These are phyloP conservation scores for Candida koratica DNA, from an alignment of 805 yeast species.

Conservation along the genomic window DNA sequence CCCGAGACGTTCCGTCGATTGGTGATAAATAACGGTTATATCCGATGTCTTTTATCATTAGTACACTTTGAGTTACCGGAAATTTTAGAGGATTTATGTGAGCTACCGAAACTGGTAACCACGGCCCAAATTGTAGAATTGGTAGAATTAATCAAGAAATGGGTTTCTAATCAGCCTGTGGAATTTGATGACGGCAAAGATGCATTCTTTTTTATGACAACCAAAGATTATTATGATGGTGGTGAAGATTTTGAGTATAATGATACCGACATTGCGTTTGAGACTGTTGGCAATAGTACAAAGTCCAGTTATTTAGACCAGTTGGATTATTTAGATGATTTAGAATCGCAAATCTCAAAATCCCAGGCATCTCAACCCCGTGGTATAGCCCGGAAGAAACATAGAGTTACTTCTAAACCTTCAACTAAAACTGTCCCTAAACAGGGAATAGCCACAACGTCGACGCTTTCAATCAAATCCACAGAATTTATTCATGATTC, in stretches of 20 bases:
- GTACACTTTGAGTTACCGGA: slow-evolving; percentile 47
- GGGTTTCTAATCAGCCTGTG: slow-evolving; percentile 33
- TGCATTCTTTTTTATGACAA: slow-evolving; percentile 28
- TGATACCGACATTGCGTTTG: slow-evolving; percentile 32
- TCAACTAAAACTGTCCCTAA: slow-evolving; percentile 7
- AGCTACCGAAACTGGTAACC: slow-evolving; percentile 31
- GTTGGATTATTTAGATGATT: slow-evolving; percentile 35
- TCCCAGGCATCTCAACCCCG: slow-evolving; percentile 22
- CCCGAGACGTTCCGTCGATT: slow-evolving; percentile 21
- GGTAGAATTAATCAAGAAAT: slow-evolving; percentile 38
- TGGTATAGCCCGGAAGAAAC: slow-evolving; percentile 27
- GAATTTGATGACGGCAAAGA: slow-evolving; percentile 35
- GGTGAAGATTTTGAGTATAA: slow-evolving; percentile 19
- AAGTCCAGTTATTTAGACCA: slow-evolving; percentile 15
- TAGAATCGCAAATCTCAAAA: slow-evolving; percentile 28
- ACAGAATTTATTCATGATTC: slow-evolving; percentile 53
- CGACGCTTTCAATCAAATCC: slow-evolving; percentile 34
- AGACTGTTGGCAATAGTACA: slow-evolving; percentile 18
- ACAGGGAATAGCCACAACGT: slow-evolving; percentile 13
- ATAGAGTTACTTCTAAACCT: slow-evolving; percentile 3
- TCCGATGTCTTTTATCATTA: slow-evolving; percentile 44
- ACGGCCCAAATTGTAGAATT: slow-evolving; percentile 30
- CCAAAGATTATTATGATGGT: slow-evolving; percentile 21
- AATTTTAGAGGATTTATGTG: slow-evolving; percentile 35
- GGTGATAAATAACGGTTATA: slow-evolving; percentile 44